Percentiles rank a stretch among this genome's conserved stretches.
Conservation (phyloP, 306 rosid genomes). For the Sicyos edulis region DNA sequence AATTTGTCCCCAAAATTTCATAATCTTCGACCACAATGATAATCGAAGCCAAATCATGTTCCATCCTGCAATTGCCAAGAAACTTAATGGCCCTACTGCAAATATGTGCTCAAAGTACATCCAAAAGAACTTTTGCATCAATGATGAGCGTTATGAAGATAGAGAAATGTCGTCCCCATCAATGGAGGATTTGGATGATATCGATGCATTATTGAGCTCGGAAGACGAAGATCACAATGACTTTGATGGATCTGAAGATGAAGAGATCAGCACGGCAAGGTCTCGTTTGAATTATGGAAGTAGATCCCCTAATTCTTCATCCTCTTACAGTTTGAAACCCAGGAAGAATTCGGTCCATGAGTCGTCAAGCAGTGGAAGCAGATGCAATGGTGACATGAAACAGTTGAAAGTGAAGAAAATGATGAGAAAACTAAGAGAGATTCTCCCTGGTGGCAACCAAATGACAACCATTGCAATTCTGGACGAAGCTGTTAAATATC, state of each 20-base stretch:
- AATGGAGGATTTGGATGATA: slow-evolving; percentile 69
- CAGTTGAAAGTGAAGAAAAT: slow-evolving; percentile 68
- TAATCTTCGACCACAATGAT: slow-evolving; percentile 74
- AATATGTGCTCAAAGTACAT: slow-evolving; percentile 39
- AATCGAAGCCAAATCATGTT: slow-evolving; percentile 71
- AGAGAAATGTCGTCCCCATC: slow-evolving; percentile 51
- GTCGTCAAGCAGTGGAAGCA: slow-evolving; percentile 35
- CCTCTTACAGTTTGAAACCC: slow-evolving; percentile 50
- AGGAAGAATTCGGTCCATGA: slow-evolving; percentile 41
- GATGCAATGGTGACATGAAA: slow-evolving; percentile 42
- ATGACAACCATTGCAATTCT: slow-evolving; percentile 62
- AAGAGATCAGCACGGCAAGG: slow-evolving; percentile 87
- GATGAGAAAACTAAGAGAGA: slow-evolving; percentile 64
- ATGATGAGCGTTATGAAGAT: slow-evolving; percentile 33
- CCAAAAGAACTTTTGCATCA: slow-evolving; percentile 38
- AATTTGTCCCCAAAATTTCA: slow-evolving; percentile 78
- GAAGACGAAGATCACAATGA: slow-evolving; percentile 65
- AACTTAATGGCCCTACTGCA: slow-evolving; percentile 43
- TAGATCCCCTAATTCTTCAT: slow-evolving; percentile 54
- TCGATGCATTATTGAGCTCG: slow-evolving; percentile 83
- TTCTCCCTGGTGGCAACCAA: slow-evolving; percentile 73
- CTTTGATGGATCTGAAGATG: slow-evolving; percentile 50
- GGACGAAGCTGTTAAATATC: slow-evolving; percentile 84
- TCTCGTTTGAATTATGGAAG: slow-evolving; percentile 47
- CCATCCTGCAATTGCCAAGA: slow-evolving; percentile 68